A percentile compares a stretch with the other conserved stretches of the same genome.
Evolutionary conservation across 108 stramenopile species (phyloP).

Genomic region (Nitzschia putrida): DNA sequence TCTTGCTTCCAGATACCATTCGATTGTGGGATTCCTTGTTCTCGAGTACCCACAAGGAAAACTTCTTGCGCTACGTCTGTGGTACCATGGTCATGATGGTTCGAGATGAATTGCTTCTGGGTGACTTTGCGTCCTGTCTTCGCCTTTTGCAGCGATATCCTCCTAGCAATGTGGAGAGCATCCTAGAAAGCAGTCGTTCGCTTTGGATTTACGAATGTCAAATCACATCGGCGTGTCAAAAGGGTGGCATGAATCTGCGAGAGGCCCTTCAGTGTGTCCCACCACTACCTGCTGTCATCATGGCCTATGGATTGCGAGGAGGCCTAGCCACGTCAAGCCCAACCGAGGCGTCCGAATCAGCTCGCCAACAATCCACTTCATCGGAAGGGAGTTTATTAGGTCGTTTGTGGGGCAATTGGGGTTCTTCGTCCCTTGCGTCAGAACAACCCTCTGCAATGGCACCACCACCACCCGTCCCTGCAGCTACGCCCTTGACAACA

Average conservation of each 20-base stretch:
- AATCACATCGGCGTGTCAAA: constrained; percentile 78
- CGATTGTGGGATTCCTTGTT: constrained; percentile 97
- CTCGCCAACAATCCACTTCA: constrained; percentile 3
- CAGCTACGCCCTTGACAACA: neutral
- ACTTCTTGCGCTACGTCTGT: constrained; percentile 89
- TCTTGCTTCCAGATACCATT: constrained; percentile 93
- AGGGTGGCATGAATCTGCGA: constrained; percentile 62
- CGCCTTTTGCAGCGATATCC: constrained; percentile 78
- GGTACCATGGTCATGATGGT: constrained; percentile 91
- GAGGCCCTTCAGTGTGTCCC: constrained; percentile 67
- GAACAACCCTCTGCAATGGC: neutral
- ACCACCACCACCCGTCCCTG: neutral
- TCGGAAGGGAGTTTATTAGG: neutral
- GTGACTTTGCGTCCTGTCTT: constrained; percentile 77
- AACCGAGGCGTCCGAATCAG: neutral
- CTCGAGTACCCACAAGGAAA: constrained; percentile 87
- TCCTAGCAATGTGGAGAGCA: constrained; percentile 61
- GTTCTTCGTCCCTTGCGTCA: neutral
- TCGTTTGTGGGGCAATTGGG: constrained; percentile 17
- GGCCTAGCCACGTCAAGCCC: constrained; percentile 43
- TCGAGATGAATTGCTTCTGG: constrained; percentile 72
- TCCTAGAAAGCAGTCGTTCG: constrained; percentile 72
- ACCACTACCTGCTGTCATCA: constrained; percentile 70
- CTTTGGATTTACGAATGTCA: constrained; percentile 86
- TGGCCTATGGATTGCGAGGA: constrained; percentile 77